phyloP scores from a whole-genome alignment of 805 yeast species.

The Priceomyces medius region DNA sequence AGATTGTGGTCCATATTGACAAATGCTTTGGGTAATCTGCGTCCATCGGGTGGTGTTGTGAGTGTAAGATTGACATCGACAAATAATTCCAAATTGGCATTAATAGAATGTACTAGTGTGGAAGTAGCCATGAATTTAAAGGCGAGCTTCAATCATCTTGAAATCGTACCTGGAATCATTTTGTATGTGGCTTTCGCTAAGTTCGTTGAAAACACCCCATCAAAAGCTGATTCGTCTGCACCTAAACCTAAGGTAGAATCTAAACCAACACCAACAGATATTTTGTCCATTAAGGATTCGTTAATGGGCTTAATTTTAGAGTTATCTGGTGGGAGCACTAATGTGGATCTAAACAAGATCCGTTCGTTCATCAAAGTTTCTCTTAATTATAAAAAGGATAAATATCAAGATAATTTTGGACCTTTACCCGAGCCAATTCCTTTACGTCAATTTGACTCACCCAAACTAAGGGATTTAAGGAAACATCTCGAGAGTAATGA shows the following conservation, averaged over 20 bases:
- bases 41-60: slow-evolving; percentile 14
- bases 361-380: slow-evolving; percentile 43
- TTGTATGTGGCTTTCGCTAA: slow-evolving; percentile 85
- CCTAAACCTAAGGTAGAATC: slow-evolving; percentile 6
- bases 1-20: slow-evolving; percentile 27
- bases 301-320: slow-evolving; percentile 17
- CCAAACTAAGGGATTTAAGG: slow-evolving; percentile 81
- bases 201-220: slow-evolving; percentile 37
- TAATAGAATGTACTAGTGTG: slow-evolving; percentile 69
- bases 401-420: slow-evolving; percentile 58
- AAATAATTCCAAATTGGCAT: slow-evolving; percentile 24
- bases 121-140: slow-evolving; percentile 80
- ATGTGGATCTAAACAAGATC: slow-evolving; percentile 38
- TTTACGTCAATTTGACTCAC: slow-evolving; percentile 78
- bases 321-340: slow-evolving; percentile 15
- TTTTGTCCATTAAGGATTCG: slow-evolving; percentile 21
- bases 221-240: slow-evolving; percentile 3
- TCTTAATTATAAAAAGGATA: slow-evolving; percentile 39
- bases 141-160: slow-evolving; percentile 76
- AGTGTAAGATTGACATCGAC: slow-evolving; percentile 21
- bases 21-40: slow-evolving; percentile 20
- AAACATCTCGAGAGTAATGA: slow-evolving; percentile 49
- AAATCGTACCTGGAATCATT: slow-evolving; percentile 73
- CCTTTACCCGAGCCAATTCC: slow-evolving; percentile 74
- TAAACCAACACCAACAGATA: slow-evolving; percentile 20